Percentiles rank a stretch among this genome's conserved stretches.
Evolutionary conservation across 148 eudicot species (phyloP).

Genomic region (Mesembryanthemum crystallinum): DNA sequence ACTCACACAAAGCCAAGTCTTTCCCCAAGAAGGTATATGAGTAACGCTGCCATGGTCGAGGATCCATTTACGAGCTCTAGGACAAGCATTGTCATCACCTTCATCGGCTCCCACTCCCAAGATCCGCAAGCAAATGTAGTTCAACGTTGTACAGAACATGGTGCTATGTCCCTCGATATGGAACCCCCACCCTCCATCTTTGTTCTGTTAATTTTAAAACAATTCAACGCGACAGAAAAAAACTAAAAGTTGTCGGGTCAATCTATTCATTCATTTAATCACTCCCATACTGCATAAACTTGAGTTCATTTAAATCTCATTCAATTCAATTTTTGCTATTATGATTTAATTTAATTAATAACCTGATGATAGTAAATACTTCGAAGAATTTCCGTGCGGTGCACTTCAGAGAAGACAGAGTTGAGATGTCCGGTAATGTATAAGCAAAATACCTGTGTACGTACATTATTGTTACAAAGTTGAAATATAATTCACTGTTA

Average conservation of each 20-base stretch:
- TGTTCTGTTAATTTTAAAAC: slow-evolving; percentile 29
- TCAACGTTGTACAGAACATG: slow-evolving; percentile 44
- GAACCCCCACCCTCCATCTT: slow-evolving; percentile 63
- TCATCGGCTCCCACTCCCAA: slow-evolving; percentile 46
- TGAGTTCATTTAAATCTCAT: no score
- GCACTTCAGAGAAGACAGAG: slow-evolving; percentile 24
- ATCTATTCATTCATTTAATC: no score
- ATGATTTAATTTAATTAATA: no score
- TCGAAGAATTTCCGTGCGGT: slow-evolving; percentile 30
- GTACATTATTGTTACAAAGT: neutral
- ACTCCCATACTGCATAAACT: no score
- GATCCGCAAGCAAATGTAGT: slow-evolving; percentile 46
- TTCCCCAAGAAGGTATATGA: slow-evolving; percentile 60
- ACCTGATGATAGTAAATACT: slow-evolving; percentile 34
- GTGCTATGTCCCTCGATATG: slow-evolving; percentile 60
- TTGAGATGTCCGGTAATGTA: slow-evolving; percentile 34
- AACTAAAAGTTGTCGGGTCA: no score
- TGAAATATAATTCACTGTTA: no score
- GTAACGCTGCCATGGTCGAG: slow-evolving; percentile 48
- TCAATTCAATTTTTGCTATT: no score
- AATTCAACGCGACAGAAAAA: no score
- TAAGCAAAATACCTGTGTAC: slow-evolving; percentile 27
- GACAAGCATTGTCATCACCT: slow-evolving; percentile 32
- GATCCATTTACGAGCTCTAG: slow-evolving; percentile 50
- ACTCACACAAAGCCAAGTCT: slow-evolving; percentile 47